These are phyloP conservation scores for Mycosphaerella arachidis DNA, from an alignment of 2,329 filamentous ascomycete genomes.

Conservation along the genomic window DNA sequence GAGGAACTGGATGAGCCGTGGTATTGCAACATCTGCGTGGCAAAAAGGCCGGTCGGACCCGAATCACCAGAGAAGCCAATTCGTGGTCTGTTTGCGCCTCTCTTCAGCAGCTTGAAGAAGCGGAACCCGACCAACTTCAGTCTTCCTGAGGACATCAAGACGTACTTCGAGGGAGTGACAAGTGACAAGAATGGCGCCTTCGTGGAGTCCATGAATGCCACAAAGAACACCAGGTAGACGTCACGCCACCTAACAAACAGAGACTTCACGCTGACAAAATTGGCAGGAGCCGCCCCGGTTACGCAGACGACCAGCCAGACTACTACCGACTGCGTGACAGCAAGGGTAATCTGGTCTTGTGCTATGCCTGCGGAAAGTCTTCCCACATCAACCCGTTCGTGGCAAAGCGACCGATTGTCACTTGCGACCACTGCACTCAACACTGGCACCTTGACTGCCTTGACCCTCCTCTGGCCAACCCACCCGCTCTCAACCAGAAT, in stretches of 20 bases:
- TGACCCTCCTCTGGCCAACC: slow-evolving; percentile 74
- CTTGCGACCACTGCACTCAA: slow-evolving; percentile 76
- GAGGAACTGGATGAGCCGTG: slow-evolving; percentile 60
- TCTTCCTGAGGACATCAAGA: slow-evolving; percentile 66
- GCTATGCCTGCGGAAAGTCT: slow-evolving; percentile 67
- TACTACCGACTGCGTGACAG: slow-evolving; percentile 50
- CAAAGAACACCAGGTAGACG: slow-evolving; percentile 52
- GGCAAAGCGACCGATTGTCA: slow-evolving; percentile 66
- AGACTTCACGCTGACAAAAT: not conserved
- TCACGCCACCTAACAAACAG: not conserved
- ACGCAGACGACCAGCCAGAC: slow-evolving; percentile 44
- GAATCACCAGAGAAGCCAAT: slow-evolving; percentile 35
- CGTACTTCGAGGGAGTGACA: slow-evolving; percentile 73
- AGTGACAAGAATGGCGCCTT: slow-evolving; percentile 76
- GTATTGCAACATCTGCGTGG: slow-evolving; percentile 73
- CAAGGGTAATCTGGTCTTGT: slow-evolving; percentile 72
- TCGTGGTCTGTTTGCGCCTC: slow-evolving; percentile 56
- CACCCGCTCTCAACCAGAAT: slow-evolving; percentile 56
- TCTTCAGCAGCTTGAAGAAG: slow-evolving; percentile 51
- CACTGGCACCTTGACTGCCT: slow-evolving; percentile 93
- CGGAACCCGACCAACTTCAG: slow-evolving; percentile 38
- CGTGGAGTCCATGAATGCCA: slow-evolving; percentile 58
- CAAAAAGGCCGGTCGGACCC: slow-evolving; percentile 31
- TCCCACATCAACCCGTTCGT: slow-evolving; percentile 34
- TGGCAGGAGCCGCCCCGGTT: slow-evolving; percentile 28